Base-by-base conservation (phyloP, 306 rosid species). In the Rosa multiflora region DNA sequence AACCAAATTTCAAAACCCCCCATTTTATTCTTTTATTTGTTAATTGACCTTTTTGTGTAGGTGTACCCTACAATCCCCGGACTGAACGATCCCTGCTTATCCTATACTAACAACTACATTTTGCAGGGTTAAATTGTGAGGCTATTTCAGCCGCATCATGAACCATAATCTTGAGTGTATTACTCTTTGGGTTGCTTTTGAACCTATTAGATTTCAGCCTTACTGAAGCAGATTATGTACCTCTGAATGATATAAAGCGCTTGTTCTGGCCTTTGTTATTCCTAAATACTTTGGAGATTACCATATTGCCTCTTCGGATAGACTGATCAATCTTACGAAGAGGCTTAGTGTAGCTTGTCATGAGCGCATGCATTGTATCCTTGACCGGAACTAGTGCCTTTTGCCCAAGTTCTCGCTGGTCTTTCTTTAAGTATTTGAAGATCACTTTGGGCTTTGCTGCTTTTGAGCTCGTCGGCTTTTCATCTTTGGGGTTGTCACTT, bases 91-190 rank as follows among this genome's bases (percentile, higher is more conserved):
- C 26, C 26, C 26, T 23, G 26, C 26, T 23, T 23, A 23, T 23
- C 26, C 26, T 23, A 23, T 23, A 23, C 26, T 23, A 0, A 23
- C 26, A 23, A 23, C 26, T 23, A 23, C 26, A 23, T 23, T 23
- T 23, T 23, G 26, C 26, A 23, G 26, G 26, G 26, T 23, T 23
- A 23, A 23, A 23, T 23, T 23, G 26, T 23, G 26, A 23, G 26
- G 26, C 26, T 23, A 23, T 23, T 23, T 23, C 26, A 23, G 26
- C 26, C 26, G 26, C 26, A 23, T 23, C 26, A 23, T 10, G 26
- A 0, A 68, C 4, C 0, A 1, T 2, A 18, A 46, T 20, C 1
- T 23, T 5, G 20, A 23, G 6, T 5, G 5, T 0, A 0, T 13
- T 23, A 23, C 26, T 23, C 26, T 23, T 23, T 23, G 21, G 17